Evolutionary conservation across 352 stramenopile species (phyloP), one percentile per base, ranked within the genome.

Genomic region (Globisporangium rhizosaccharum): DNA sequence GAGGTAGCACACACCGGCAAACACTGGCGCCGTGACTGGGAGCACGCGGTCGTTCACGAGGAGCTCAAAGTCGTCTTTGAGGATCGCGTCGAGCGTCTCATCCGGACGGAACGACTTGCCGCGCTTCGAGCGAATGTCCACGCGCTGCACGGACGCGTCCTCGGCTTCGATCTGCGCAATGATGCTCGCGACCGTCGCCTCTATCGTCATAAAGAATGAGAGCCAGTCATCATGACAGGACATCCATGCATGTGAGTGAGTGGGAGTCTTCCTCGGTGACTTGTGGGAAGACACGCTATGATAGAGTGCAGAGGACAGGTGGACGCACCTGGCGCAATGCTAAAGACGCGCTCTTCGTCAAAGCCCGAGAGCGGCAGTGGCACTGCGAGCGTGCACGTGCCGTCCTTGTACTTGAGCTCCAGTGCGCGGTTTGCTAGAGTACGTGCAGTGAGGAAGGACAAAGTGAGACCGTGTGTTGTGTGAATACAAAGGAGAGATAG

Each of bases 41-140:
- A 91, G 69, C 57, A 90, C 79, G 53, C 80, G 76, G 51, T 88
- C 85, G 66, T 94, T 94, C 53, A 94, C 67, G 26, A 90, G 48
- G 12, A 94, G 61, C 65, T 94, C 79, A 63, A 94, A 94, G 63
- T 94, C 85, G 58, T 91, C 82, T 37, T 73, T 88, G 51, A 91
- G 60, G 15, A 92, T 80, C 46, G 82, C 70, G 39, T 86, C 59
- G 45, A 94, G 66, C 49, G 79, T 82, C 48, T 89, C 81, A 44
- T 82, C 65, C 8, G 77, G 72, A 42, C 76, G 63, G 66, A 90
- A 90, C 15, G 71, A 60, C 52, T 79, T 67, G 36, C 85, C 85
- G 48, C 75, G 68, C 51, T 80, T 71, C 10, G 76, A 80, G 8
- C 81, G 85, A 39, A 94, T 63, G 25, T 78, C 76, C 51, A 94